Conservation (phyloP, 352 stramenopile genomes). For the Phytophthora quininea region DNA sequence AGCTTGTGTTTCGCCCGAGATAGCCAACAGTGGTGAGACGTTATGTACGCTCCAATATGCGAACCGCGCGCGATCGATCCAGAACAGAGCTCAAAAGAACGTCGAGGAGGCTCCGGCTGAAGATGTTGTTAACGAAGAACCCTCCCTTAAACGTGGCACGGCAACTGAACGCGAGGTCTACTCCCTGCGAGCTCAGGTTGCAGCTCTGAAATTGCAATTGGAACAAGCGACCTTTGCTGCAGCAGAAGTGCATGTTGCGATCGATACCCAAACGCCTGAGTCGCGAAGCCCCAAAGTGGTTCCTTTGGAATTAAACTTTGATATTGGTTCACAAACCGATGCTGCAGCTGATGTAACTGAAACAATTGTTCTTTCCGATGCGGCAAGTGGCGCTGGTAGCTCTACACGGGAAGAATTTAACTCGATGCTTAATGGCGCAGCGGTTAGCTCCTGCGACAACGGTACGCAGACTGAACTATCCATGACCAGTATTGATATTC, state of each 20-base stretch:
- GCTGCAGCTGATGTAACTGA: not conserved
- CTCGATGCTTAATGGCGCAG: not conserved
- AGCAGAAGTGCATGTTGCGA: constrained; percentile 5
- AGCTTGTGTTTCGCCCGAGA: constrained; percentile 67
- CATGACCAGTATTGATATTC: not conserved
- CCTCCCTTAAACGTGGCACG: constrained; percentile 9
- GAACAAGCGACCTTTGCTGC: constrained; percentile 17
- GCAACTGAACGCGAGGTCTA: constrained; percentile 51
- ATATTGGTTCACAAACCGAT: not conserved
- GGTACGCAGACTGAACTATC: not conserved
- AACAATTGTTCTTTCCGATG: not conserved
- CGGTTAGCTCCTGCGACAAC: not conserved
- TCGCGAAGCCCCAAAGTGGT: not conserved
- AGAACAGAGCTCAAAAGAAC: constrained; percentile 80
- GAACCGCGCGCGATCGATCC: constrained; percentile 72
- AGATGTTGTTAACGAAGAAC: constrained; percentile 1
- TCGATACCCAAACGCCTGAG: not conserved
- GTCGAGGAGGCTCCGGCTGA: constrained; percentile 35
- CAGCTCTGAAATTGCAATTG: constrained; percentile 45
- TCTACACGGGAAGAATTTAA: not conserved
- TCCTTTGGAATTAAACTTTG: not conserved
- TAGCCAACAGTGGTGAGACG: constrained; percentile 59
- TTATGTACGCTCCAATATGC: constrained; percentile 78
- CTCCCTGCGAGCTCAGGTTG: constrained; percentile 50
- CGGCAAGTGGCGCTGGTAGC: not conserved